phyloP scores from a whole-genome alignment of 192 early-diverging fungal genomes.

The Coemansia asiatica region DNA sequence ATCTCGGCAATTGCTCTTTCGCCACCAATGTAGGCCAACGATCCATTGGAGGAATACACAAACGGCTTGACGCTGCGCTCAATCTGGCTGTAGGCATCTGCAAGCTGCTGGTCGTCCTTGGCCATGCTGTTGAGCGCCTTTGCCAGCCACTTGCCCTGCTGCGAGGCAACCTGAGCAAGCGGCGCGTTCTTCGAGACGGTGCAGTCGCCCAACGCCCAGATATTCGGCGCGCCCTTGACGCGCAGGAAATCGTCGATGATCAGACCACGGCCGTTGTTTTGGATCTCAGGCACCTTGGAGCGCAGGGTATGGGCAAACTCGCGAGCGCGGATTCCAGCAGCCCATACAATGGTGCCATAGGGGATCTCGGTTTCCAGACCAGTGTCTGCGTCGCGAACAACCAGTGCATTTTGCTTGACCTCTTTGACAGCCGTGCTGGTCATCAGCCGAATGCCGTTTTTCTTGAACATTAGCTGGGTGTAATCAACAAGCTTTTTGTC shows the following conservation, averaged over 20 bases:
- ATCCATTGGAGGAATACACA: conserved; percentile 64
- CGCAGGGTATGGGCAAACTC: conserved; percentile 60
- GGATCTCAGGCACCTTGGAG: conserved; percentile 43
- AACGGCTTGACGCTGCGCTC: conserved; percentile 56
- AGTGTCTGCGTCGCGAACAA: conserved; percentile 47
- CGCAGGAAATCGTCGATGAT: conserved; percentile 75
- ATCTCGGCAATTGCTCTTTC: conserved; percentile 52
- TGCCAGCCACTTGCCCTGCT: conserved; percentile 87
- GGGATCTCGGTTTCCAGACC: conserved; percentile 50
- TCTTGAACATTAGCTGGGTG: conserved; percentile 70
- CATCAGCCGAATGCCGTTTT: conserved; percentile 72
- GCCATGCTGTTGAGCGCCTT: conserved; percentile 67
- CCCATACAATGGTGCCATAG: conserved; percentile 73
- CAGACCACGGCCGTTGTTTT: conserved; percentile 56
- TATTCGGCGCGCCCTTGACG: conserved; percentile 56
- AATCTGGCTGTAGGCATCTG: conserved; percentile 20
- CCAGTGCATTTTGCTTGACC: conserved; percentile 59
- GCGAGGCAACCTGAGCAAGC: conserved; percentile 84
- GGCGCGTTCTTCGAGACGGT: conserved; percentile 75
- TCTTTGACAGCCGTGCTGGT: conserved; percentile 62
- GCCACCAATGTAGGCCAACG: conserved; percentile 70
- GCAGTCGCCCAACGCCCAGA: conserved; percentile 90
- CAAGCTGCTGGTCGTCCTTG: conserved; percentile 16
- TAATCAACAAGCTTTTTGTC: conserved; percentile 71
- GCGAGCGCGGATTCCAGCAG: conserved; percentile 70